These are phyloP conservation scores for Pulveroboletus sp. DNA, from an alignment of 768 basidiomycete species.

Conservation along the genomic window DNA sequence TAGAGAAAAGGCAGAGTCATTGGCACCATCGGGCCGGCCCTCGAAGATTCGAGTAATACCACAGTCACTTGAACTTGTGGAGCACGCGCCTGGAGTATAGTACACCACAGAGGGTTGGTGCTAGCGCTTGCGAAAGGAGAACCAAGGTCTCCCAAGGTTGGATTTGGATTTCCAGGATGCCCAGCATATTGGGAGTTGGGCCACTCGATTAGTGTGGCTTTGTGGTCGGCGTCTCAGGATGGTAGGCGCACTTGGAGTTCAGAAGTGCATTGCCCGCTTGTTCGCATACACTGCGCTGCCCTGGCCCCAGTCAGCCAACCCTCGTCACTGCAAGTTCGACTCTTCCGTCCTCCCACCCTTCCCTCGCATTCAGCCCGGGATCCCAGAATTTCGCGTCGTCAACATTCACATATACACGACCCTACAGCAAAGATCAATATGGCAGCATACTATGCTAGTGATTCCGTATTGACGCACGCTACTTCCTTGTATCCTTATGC, in stretches of 20 bases:
- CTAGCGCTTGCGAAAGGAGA: background rate
- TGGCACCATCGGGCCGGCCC: background rate
- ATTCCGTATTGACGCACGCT: constrained; percentile 28
- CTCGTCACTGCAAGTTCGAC: constrained; percentile 13
- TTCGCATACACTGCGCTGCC: constrained; percentile 28
- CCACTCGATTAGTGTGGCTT: background rate
- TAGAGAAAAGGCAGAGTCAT: background rate
- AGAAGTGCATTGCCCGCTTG: constrained; percentile 8
- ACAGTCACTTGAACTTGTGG: background rate
- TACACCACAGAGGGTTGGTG: background rate
- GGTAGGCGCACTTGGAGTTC: constrained; percentile 15
- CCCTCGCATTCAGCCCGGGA: constrained; percentile 1
- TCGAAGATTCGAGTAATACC: background rate
- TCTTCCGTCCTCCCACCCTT: constrained; percentile 1
- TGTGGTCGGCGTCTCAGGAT: constrained; percentile 14
- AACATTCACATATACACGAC: constrained; percentile 5
- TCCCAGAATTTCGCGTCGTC: constrained; percentile 6
- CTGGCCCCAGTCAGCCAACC: constrained; percentile 16
- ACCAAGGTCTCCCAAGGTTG: background rate
- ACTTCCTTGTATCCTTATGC: constrained; percentile 31
- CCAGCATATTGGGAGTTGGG: background rate
- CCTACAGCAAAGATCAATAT: constrained; percentile 15
- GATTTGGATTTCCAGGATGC: background rate
- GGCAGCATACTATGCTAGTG: constrained; percentile 29
- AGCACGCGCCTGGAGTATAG: background rate